phyloP scores from a whole-genome alignment of 176 grass and related monocot species.

The Lolium perenne region DNA sequence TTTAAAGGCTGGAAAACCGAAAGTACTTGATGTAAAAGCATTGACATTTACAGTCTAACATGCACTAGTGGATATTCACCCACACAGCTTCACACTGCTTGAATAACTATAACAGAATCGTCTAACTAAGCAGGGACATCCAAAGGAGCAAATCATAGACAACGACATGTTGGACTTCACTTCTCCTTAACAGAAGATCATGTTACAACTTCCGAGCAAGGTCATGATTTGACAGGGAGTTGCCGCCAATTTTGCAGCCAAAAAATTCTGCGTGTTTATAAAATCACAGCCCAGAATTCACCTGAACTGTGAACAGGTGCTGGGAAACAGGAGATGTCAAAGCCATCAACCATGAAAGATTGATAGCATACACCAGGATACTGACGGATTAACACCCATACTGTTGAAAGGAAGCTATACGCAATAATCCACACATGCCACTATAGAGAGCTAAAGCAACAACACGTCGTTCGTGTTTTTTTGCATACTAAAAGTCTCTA shows the following conservation, averaged over 20 bases:
- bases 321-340: slow-evolving; percentile 4
- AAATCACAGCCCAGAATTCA: slow-evolving; percentile 16
- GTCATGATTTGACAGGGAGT: not conserved
- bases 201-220: not conserved
- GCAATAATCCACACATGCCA: slow-evolving; percentile 19
- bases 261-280: not conserved
- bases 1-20: slow-evolving; percentile 32
- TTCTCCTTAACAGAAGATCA: not conserved
- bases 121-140: not conserved
- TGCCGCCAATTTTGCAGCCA: not conserved
- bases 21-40: slow-evolving; percentile 31
- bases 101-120: not conserved
- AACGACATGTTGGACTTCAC: not conserved
- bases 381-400: slow-evolving; percentile 32
- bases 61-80: slow-evolving; percentile 21
- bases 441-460: slow-evolving; percentile 33
- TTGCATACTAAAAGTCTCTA: slow-evolving; percentile 19
- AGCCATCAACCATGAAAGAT: not conserved
- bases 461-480: slow-evolving; percentile 10
- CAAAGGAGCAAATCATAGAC: not conserved
- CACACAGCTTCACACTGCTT: not conserved
- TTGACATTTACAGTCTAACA: slow-evolving; percentile 34
- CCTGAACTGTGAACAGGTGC: not conserved
- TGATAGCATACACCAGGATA: not conserved
- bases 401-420: slow-evolving; percentile 5